Base-by-base conservation (phyloP, 805 yeast species). In the Lipomyces oligophaga region DNA sequence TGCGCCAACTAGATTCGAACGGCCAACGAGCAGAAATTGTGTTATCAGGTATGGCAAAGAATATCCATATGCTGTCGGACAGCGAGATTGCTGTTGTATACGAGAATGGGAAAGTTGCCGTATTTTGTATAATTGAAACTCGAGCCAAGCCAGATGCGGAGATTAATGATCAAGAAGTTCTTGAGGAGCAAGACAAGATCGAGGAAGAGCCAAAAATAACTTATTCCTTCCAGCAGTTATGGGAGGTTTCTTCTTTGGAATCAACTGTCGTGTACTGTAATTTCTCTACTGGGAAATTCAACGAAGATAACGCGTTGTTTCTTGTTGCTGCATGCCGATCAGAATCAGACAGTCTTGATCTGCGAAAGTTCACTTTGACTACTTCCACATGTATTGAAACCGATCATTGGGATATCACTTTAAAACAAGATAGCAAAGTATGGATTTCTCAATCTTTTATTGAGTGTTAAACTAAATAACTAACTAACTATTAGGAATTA, bases 1-100 rank as follows among this genome's bases (percentile, higher is more conserved):
- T 50, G 18, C 27, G 55, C 27, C 39, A 48, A 20, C 34, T 45
- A n/a, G 41, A 39, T 13, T 52, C 46, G 35, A 43, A 39, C 21
- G 54, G 50, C 6, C 22, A 32, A 2, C 37, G 34, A 13, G 21
- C 27, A n/a, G 49, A 45, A 30, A 31, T 30, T n/a, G 47, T 38
- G 20, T 22, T 49, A 3, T 5, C 31, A 1, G 35, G 25, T 11
- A 35, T 20, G 20, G 45, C 42, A 15, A 18, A 37, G 5, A 34
- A 34, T n/a, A 22, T 49, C n/a, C 19, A 32, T 16, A 24, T 45
- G 4, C 19, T 45, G 20, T 20, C 13, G 3, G 38, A 27, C 3
- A 31, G 41, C 22, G 38, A 45, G 4, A 32, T 45, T 22, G 40
- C 36, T 3, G 47, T 45, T 19, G 44, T 45, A 4, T 45, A 25